phyloP scores from a whole-genome alignment of 2,329 filamentous ascomycete genomes.

The Epichloe sp. region DNA sequence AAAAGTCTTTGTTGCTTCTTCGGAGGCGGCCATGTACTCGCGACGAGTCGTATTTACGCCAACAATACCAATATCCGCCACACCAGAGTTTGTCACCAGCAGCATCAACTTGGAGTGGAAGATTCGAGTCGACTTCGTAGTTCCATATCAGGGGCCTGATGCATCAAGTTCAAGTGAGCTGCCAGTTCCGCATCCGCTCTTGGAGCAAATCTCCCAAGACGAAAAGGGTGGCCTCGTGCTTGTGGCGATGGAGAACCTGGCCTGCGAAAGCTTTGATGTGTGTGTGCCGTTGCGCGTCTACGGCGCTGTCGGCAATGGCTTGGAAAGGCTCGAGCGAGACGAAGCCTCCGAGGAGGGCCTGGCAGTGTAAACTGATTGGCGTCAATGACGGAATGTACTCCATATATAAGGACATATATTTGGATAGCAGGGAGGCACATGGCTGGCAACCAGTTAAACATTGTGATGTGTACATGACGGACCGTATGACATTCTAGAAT shows the following conservation, averaged over 20 bases:
- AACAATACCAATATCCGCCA: conserved; percentile 70
- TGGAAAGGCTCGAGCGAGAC: conserved; percentile 43
- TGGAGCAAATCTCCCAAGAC: conserved; percentile 69
- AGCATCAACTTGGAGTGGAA: conserved; percentile 83
- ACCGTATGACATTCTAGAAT: not conserved
- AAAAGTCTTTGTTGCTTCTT: conserved; percentile 62
- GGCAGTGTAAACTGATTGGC: conserved; percentile 17
- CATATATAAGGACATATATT: not conserved
- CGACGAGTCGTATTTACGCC: conserved; percentile 68
- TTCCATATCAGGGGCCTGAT: conserved; percentile 39
- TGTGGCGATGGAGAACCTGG: conserved; percentile 63
- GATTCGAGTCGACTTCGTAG: conserved; percentile 84
- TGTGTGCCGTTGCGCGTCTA: conserved; percentile 76
- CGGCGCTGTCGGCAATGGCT: conserved; percentile 43
- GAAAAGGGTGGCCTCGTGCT: conserved; percentile 62
- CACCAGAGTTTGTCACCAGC: conserved; percentile 84
- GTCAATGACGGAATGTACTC: not conserved
- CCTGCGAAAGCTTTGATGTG: conserved; percentile 85
- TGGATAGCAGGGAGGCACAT: not conserved
- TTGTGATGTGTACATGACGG: not conserved
- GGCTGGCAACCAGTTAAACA: not conserved
- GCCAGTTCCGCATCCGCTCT: conserved; percentile 32
- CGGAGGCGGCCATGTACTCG: conserved; percentile 73
- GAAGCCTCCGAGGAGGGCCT: conserved; percentile 36
- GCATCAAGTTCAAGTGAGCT: conserved; percentile 10